A percentile compares a stretch with the other conserved stretches of the same genome.
These are phyloP conservation scores for Neurospora sp. DNA, from an alignment of 495 filamentous ascomycete genomes.

Conservation along the genomic window DNA sequence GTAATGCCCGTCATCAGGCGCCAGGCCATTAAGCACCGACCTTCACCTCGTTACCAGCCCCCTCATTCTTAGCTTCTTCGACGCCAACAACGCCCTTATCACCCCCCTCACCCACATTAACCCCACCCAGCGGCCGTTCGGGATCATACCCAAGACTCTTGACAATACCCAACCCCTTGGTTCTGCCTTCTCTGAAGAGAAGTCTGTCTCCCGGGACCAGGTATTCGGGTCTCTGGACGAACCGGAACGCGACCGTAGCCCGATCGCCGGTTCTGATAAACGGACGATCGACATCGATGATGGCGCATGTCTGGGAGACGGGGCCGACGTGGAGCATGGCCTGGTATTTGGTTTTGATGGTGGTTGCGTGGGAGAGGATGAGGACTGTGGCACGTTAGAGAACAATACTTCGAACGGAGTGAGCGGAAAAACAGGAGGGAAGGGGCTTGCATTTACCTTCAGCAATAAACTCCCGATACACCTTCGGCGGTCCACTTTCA, in stretches of 20 bases:
- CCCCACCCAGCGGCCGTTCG: conserved; percentile 24
- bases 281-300: conserved; percentile 95
- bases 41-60: not conserved
- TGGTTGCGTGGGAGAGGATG: conserved; percentile 94
- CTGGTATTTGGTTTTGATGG: conserved; percentile 95
- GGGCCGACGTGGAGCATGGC: conserved; percentile 97
- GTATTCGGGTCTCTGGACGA: conserved; percentile 95
- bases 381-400: conserved; percentile 52
- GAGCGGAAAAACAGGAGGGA: too few relatives aligned
- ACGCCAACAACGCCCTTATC: conserved; percentile 15
- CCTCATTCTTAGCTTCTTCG: conserved; percentile 1
- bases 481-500: conserved; percentile 62
- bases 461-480: conserved; percentile 85
- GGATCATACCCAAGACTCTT: conserved; percentile 85
- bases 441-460: conserved; percentile 49
- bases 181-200: conserved; percentile 88
- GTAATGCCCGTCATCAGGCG: not conserved
- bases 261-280: conserved; percentile 92
- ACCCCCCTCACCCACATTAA: not conserved
- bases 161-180: conserved; percentile 91
- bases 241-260: conserved; percentile 84
- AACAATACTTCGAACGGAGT: too few relatives aligned
- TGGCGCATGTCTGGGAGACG: conserved; percentile 89
- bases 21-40: not conserved
- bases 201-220: conserved; percentile 79